Evolutionary conservation across 2,329 filamentous ascomycete genomes (phyloP), one percentile per base, ranked within the genome.

Genomic region (Cladosporium sp.): DNA sequence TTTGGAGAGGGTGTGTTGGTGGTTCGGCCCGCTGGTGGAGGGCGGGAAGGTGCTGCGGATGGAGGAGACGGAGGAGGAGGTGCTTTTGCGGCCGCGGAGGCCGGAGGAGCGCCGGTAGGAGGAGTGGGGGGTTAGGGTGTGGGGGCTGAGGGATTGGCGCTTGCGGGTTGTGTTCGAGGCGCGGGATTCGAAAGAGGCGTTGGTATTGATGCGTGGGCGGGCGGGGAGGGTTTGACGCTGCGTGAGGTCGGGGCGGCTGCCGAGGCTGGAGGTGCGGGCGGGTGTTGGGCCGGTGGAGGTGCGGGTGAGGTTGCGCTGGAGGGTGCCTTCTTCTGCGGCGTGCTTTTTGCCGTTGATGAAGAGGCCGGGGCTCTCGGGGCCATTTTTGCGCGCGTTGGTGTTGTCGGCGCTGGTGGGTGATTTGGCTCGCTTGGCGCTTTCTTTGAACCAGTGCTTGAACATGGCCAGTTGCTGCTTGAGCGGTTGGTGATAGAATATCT

Each of bases 11-110:
- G 86, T 85, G 66, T 93, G 87, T 14, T 67, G 62, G 49, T 86
- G 84, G 59, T 89, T 86, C 58, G 89, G 86, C 60, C 35, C 50
- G 22, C 22, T 7, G 3, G 22, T 4, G 22, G 22, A 28, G 32
- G 50, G 46, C 9, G 91, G 88, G 63, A 92, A 90, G 65, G 97
- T 89, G 42, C 87, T 95, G 54, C 93, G 85, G 53, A 98, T 85
- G 0, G 90, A 95, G 1, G 90, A 96, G 13, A 98, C 84, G 0
- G 91, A 97, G 0, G 90, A 95, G 0, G 90, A 96, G 0, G 93
- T 98, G 0, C 92, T 97, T 68, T 97, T 97, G 56, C 93, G 83
- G 35, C 93, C 92, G 28, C 91, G 83, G 42, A 97, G 79, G 31
- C 92, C 91, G 4, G 89, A 95, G 2, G 89, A 83, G 34, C 90